Conservation (phyloP, 1,139 yeast species). For the Waltiozyma sp. region DNA sequence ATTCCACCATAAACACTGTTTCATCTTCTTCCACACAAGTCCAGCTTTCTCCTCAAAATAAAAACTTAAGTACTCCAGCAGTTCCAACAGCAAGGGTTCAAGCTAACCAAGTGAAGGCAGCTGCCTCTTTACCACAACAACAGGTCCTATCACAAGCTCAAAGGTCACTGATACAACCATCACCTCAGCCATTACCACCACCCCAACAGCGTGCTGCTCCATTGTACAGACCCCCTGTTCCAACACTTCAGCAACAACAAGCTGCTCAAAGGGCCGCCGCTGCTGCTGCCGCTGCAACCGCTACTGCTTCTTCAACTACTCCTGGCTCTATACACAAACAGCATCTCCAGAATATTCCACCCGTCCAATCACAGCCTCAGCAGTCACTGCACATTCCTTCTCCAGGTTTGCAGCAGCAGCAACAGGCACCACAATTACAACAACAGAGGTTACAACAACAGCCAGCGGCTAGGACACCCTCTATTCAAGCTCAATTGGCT, state of each 20-base stretch:
- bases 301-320: too few species aligned
- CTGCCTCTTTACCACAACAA: slow-evolving; percentile 10
- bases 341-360: not conserved
- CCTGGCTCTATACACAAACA: not conserved
- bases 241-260: not conserved
- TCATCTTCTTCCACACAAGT: not conserved
- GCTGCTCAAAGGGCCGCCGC: not conserved
- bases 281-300: not conserved
- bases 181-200: not conserved
- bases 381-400: too few species aligned
- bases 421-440: not conserved
- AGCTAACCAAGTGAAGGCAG: slow-evolving; percentile 1
- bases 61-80: not conserved
- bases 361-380: not conserved
- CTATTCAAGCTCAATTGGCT: slow-evolving; percentile 43
- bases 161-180: not conserved
- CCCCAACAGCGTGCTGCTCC: not conserved
- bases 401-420: too few species aligned
- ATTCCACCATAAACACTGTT: slow-evolving; percentile 19
- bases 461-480: slow-evolving; percentile 11
- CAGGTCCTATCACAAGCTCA: slow-evolving; percentile 1
- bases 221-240: not conserved
- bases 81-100: not conserved
- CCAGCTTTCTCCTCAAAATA: slow-evolving; percentile 1
- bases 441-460: not conserved